Evolutionary conservation across 495 filamentous ascomycete genomes (phyloP).

Genomic region (Aspergillus bertholletiae): DNA sequence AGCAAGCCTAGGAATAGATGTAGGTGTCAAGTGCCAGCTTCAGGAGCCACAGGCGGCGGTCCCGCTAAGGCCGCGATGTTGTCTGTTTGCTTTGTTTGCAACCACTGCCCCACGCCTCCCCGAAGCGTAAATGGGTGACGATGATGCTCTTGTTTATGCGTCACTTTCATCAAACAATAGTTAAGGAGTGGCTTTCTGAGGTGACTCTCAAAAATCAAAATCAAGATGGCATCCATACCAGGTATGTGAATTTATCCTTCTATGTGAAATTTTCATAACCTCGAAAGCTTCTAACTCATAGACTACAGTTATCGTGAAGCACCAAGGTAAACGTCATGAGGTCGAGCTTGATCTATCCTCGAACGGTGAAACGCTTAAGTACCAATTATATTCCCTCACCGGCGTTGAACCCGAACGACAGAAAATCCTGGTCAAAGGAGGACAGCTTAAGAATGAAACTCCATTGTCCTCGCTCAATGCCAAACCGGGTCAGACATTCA

Average conservation of each 20-base stretch:
- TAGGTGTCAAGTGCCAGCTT: conserved; percentile 9
- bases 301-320: conserved; percentile 80
- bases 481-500: conserved; percentile 82
- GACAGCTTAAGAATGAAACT: conserved; percentile 92
- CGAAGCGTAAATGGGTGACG: conserved; percentile 8
- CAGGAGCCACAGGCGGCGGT: conserved; percentile 18
- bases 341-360: conserved; percentile 83
- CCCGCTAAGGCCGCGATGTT: conserved; percentile 27
- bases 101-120: conserved; percentile 30
- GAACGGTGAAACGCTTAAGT: conserved; percentile 90
- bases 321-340: conserved; percentile 89
- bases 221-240: conserved; percentile 59
- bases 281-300: conserved; percentile 24
- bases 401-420: conserved; percentile 95
- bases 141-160: conserved; percentile 31
- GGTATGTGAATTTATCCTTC: conserved; percentile 37
- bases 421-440: conserved; percentile 91
- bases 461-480: conserved; percentile 77
- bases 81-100: conserved; percentile 40
- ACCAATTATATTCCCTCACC: conserved; percentile 89
- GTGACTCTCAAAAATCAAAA: conserved; percentile 2
- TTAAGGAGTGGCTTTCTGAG: background rate
- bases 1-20: background rate
- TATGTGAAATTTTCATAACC: background rate
- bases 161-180: conserved; percentile 1